phyloP scores from a whole-genome alignment of 352 stramenopile species.

The Aphanomyces euteiches region DNA sequence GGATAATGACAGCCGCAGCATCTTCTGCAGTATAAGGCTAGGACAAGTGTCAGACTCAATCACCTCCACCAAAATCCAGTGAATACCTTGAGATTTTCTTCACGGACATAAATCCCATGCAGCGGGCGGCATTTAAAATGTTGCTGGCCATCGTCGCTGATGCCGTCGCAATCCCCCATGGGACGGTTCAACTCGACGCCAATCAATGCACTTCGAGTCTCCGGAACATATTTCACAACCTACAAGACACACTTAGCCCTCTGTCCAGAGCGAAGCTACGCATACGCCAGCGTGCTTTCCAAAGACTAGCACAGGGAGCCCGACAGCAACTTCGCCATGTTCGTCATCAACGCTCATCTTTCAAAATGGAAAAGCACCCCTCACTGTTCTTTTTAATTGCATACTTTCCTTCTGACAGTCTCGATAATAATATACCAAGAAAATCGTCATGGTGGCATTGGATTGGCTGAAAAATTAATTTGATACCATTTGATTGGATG shows the following conservation, averaged over 20 bases:
- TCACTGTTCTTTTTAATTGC: background rate
- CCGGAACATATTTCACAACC: slow-evolving; percentile 63
- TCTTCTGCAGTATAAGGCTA: slow-evolving; percentile 78
- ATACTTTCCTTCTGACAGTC: background rate
- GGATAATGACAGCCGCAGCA: slow-evolving; percentile 64
- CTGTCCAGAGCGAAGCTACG: background rate
- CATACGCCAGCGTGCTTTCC: slow-evolving; percentile 73
- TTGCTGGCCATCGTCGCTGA: slow-evolving; percentile 53
- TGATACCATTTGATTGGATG: background rate
- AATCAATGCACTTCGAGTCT: slow-evolving; percentile 47
- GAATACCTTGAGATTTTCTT: slow-evolving; percentile 62
- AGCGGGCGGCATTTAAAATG: slow-evolving; percentile 82
- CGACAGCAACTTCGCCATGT: slow-evolving; percentile 32
- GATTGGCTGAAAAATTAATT: slow-evolving; percentile 12
- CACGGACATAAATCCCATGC: slow-evolving; percentile 79
- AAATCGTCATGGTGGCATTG: background rate
- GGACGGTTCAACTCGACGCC: slow-evolving; percentile 84
- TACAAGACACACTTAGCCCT: slow-evolving; percentile 31
- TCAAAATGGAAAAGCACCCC: background rate
- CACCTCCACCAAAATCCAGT: background rate
- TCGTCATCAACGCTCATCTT: background rate
- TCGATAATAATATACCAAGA: too few relatives aligned
- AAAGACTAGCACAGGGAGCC: slow-evolving; percentile 63
- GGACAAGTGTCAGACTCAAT: background rate
- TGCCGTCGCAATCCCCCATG: slow-evolving; percentile 72